Evolutionary conservation across 2,329 filamentous ascomycete species (phyloP).

Genomic region (Chrysosphaeria jannelii): DNA sequence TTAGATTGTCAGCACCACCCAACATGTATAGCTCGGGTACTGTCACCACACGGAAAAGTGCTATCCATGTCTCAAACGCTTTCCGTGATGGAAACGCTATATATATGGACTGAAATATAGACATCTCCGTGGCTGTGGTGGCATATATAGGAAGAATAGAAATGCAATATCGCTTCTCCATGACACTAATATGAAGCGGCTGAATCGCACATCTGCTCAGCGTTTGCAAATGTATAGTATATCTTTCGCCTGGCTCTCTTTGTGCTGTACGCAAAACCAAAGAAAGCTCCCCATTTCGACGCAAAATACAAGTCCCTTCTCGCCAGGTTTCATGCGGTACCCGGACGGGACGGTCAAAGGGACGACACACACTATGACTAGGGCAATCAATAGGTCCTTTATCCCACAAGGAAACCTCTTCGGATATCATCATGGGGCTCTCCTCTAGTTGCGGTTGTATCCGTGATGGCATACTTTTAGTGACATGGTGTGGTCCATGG

Average conservation of each 20-base stretch:
- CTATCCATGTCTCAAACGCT: slow-evolving; percentile 94
- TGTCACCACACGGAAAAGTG: slow-evolving; percentile 67
- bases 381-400: slow-evolving; percentile 30
- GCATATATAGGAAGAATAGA: slow-evolving; percentile 89
- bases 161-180: slow-evolving; percentile 82
- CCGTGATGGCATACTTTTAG: slow-evolving; percentile 12
- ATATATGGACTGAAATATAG: slow-evolving; percentile 65
- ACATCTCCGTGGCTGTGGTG: slow-evolving; percentile 37
- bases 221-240: too few species aligned
- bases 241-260: too few species aligned
- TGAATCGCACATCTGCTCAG: slow-evolving; percentile 76
- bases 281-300: slow-evolving; percentile 85
- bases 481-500: slow-evolving; percentile 12
- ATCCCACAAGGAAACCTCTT: slow-evolving; percentile 76
- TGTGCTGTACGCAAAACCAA: too few species aligned
- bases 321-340: slow-evolving; percentile 40
- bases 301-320: slow-evolving; percentile 68
- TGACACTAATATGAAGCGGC: slow-evolving; percentile 60
- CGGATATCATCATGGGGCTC: slow-evolving; percentile 76
- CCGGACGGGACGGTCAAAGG: slow-evolving; percentile 24
- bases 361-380: slow-evolving; percentile 21
- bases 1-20: too few species aligned
- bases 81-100: slow-evolving; percentile 62
- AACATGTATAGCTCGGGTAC: slow-evolving; percentile 67
- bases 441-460: slow-evolving; percentile 27